phyloP scores from a whole-genome alignment of 805 yeast species.

The Zygosaccharomyces lentus region DNA sequence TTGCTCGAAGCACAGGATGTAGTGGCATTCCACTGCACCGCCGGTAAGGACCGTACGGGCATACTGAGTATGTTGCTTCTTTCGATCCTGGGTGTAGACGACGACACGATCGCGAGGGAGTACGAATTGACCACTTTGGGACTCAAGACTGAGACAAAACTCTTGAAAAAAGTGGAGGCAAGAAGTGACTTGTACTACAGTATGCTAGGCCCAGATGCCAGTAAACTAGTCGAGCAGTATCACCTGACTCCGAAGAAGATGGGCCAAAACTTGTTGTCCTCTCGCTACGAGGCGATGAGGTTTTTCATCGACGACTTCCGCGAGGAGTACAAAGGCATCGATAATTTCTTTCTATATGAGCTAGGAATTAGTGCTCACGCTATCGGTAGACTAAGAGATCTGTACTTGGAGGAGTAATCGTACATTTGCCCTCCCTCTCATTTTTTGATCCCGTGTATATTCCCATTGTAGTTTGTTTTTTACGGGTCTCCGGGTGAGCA shows the following conservation, averaged over 20 bases:
- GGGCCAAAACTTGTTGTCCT: slow-evolving; percentile 54
- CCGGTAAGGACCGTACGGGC: slow-evolving; percentile 87
- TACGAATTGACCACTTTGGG: slow-evolving; percentile 74
- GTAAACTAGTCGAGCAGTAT: slow-evolving; percentile 29
- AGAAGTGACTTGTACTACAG: slow-evolving; percentile 37
- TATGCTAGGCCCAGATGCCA: slow-evolving; percentile 25
- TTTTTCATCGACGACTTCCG: slow-evolving; percentile 53
- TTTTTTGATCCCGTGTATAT: background rate
- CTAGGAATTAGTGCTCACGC: slow-evolving; percentile 47
- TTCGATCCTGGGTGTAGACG: slow-evolving; percentile 60
- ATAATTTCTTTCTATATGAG: slow-evolving; percentile 41
- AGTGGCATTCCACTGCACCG: slow-evolving; percentile 71
- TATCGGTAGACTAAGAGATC: slow-evolving; percentile 35
- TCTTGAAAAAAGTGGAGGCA: slow-evolving; percentile 29
- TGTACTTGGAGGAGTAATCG: slow-evolving; percentile 26
- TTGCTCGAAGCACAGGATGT: slow-evolving; percentile 54
- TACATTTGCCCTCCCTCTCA: background rate
- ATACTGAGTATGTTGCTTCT: slow-evolving; percentile 64
- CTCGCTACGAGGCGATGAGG: slow-evolving; percentile 67
- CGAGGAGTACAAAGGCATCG: slow-evolving; percentile 50
- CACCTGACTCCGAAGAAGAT: slow-evolving; percentile 42
- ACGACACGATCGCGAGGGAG: slow-evolving; percentile 62
- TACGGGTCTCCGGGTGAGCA: slow-evolving; percentile 1
- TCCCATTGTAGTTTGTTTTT: background rate
- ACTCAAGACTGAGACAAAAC: slow-evolving; percentile 41